Percentiles rank a stretch among this genome's conserved stretches.
Conservation (phyloP, 1,284 basidiomycete species). For the Pseudomicrostroma phylloplanum region DNA sequence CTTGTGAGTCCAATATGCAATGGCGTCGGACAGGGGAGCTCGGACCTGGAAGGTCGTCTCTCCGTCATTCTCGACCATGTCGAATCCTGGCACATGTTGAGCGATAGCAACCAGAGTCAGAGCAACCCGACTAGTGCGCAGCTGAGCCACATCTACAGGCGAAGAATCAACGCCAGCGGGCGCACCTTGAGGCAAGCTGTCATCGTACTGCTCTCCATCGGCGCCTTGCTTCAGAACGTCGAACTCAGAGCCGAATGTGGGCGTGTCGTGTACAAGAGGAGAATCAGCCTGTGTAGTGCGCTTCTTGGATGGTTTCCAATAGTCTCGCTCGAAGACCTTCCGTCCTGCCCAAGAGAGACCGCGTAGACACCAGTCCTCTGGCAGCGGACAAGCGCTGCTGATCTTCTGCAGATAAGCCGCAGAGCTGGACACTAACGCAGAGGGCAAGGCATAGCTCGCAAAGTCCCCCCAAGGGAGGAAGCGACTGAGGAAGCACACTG, state of each 20-base stretch:
- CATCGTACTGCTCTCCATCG: conserved; percentile 17
- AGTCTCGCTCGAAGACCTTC: conserved; percentile 80
- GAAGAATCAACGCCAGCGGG: too few species aligned
- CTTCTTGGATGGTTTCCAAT: conserved; percentile 59
- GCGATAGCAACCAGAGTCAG: too few species aligned
- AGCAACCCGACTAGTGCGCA: too few species aligned
- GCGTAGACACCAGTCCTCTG: conserved; percentile 90
- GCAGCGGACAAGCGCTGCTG: conserved; percentile 62
- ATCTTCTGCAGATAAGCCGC: conserved; percentile 41
- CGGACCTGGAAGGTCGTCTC: too few species aligned
- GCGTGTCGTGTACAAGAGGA: conserved; percentile 49
- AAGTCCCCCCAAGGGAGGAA: conserved; percentile 71
- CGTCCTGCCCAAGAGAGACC: conserved; percentile 92
- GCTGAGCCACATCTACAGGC: too few species aligned
- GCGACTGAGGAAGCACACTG: conserved; percentile 63
- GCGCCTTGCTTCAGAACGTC: not conserved
- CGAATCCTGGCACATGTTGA: too few species aligned
- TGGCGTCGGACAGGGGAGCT: too few species aligned
- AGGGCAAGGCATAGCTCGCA: not conserved
- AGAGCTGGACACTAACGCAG: too few species aligned
- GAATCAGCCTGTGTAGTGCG: not conserved
- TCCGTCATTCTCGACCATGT: too few species aligned
- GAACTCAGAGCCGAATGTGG: conserved; percentile 7
- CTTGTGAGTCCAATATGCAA: too few species aligned
- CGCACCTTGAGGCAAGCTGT: too few species aligned